Base-by-base conservation (phyloP, 2,329 filamentous ascomycete species). In the Trichoderma sp. region DNA sequence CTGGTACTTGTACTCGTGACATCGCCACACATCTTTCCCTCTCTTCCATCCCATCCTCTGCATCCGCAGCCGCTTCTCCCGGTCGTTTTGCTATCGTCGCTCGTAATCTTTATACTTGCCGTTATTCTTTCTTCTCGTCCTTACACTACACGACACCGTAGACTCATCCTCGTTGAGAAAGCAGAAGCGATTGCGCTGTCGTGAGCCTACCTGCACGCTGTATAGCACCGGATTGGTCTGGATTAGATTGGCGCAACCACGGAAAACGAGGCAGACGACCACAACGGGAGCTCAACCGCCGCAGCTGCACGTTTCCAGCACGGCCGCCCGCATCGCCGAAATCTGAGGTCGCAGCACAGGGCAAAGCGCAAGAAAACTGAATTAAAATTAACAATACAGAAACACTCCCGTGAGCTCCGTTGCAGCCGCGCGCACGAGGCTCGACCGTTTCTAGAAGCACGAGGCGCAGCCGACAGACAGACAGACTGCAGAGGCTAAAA, bases 401-500 rank as follows among this genome's bases (percentile, higher is more conserved):
- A 53, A 56, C 35, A 4, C 43, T 16, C 24, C 53, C 33, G 37
- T 33, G 62, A 27, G 53, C 19, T 57, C 40, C 40, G 60, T 49
- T 37, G 68, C 60, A 43, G 52, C 57, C 10, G 40, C 52, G 47
- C 10, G 31, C 52, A 19, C 55, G 29, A 62, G 68, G 62, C 56
- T 62, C 43, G 52, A 49, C 13, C 19, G 62, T 58, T 43, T 70
- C 68, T 70, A 70, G 68, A 70, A 70, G 68, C 68, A 67, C 68
- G 68, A 61, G 68, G 57, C 62, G 62, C 63, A 67, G 56, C 55
- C 55, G 63, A 69, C 52, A 69, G 33, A 35, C 52, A 69, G 33
- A 35, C 33, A 35, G 33, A 35, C 11, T 35, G 11, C 33, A 35
- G 33, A 35, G 33, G 13, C 33, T 35, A 35, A 11, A 13, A 35